Percentiles rank a stretch among this genome's conserved stretches.
Evolutionary conservation across 441 rosid species (phyloP).

Genomic region (Daphne laureola): DNA sequence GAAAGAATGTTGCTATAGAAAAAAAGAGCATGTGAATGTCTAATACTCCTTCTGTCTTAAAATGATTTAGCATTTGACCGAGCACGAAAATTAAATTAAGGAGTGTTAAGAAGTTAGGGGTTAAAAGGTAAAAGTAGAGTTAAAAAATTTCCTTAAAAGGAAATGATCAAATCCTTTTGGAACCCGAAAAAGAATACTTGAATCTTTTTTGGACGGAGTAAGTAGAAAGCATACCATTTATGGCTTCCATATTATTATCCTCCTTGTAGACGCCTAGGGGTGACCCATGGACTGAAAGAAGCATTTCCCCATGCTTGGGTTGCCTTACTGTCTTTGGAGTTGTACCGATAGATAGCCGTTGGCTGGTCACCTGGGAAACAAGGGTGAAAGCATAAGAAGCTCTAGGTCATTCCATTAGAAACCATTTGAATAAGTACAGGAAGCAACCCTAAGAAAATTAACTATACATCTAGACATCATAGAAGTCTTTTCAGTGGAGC

Average conservation of each 20-base stretch:
- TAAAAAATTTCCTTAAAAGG: no score
- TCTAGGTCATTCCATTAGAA: not conserved
- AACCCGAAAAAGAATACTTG: no score
- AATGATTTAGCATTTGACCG: no score
- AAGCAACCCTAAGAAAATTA: not conserved
- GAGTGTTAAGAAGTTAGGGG: no score
- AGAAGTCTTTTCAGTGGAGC: not conserved
- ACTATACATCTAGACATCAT: not conserved
- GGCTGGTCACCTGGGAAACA: slow-evolving; percentile 47
- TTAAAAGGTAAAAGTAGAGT: no score
- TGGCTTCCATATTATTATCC: slow-evolving; percentile 75
- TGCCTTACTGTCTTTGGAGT: slow-evolving; percentile 72
- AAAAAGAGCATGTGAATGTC: no score
- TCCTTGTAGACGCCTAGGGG: slow-evolving; percentile 83
- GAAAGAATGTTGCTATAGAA: no score
- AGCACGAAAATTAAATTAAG: no score
- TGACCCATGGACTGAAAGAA: slow-evolving; percentile 78
- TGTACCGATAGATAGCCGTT: slow-evolving; percentile 82
- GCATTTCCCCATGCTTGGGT: slow-evolving; percentile 86
- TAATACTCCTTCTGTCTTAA: no score
- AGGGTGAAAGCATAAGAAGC: slow-evolving; percentile 1
- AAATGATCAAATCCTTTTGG: no score
- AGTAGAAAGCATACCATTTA: slow-evolving; percentile 48
- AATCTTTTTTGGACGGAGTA: no score
- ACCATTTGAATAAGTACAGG: not conserved